Evolutionary conservation across 495 filamentous ascomycete genomes (phyloP).

Genomic region (Massariosphaeria phaeospora): DNA sequence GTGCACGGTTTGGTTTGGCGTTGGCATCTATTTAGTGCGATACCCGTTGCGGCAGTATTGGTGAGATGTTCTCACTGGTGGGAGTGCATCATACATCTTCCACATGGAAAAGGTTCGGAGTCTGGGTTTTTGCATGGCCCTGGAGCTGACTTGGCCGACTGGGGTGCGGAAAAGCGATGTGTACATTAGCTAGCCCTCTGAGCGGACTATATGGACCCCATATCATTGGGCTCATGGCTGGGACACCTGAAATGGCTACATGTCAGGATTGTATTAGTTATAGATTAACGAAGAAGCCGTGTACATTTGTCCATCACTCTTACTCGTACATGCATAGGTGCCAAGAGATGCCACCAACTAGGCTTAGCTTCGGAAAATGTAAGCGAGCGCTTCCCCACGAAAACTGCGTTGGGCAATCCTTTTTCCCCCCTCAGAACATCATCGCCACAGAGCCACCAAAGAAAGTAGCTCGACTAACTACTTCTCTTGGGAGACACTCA

Average conservation of each 20-base stretch:
- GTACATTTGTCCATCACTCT: too few relatives aligned
- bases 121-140: constrained; percentile 6
- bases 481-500: constrained; percentile 62
- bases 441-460: constrained; percentile 32
- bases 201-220: too few relatives aligned
- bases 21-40: constrained; percentile 6
- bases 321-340: too few relatives aligned
- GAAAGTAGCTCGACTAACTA: not conserved
- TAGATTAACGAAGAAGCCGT: too few relatives aligned
- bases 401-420: not conserved
- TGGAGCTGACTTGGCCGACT: not conserved
- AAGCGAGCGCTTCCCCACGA: not conserved
- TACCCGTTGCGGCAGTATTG: constrained; percentile 11
- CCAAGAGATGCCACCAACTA: too few relatives aligned
- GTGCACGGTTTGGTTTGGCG: constrained; percentile 1
- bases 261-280: too few relatives aligned
- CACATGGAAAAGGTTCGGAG: constrained; percentile 1
- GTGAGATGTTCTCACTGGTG: not conserved
- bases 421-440: constrained; percentile 1
- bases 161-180: not conserved
- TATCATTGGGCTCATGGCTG: too few relatives aligned
- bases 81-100: too few relatives aligned
- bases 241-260: too few relatives aligned
- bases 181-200: not conserved
- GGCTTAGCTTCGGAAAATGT: too few relatives aligned